These are phyloP conservation scores for Medicago lupulina DNA, from an alignment of 306 rosid genomes.

Conservation along the genomic window DNA sequence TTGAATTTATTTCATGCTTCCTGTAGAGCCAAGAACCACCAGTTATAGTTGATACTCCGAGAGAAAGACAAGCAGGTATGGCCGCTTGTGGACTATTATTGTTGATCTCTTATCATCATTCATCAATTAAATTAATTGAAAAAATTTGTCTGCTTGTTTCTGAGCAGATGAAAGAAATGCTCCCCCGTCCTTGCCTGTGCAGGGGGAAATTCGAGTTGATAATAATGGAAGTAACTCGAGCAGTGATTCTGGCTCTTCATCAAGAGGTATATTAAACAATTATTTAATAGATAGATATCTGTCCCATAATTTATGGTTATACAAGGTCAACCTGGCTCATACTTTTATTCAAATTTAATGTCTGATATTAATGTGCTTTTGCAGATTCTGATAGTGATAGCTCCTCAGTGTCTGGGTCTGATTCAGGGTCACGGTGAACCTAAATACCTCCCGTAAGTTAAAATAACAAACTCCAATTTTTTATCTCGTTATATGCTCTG, in stretches of 20 bases:
- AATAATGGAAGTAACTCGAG: conserved; percentile 88
- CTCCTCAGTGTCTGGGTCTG: too few species aligned
- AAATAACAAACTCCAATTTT: too few species aligned
- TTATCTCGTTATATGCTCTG: too few species aligned
- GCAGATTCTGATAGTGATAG: too few species aligned
- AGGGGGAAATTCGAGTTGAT: conserved; percentile 61
- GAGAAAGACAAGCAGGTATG: too few species aligned
- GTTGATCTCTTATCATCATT: neutral
- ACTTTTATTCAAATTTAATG: too few species aligned
- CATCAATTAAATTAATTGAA: conserved; percentile 25
- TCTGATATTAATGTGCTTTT: too few species aligned
- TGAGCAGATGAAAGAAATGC: conserved; percentile 61
- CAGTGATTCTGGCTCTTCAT: conserved; percentile 94
- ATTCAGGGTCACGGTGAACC: too few species aligned
- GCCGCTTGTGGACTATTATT: too few species aligned
- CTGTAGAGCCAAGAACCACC: conserved; percentile 51
- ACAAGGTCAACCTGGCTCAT: too few species aligned
- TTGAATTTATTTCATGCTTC: conserved; percentile 21
- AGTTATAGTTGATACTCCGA: conserved; percentile 45
- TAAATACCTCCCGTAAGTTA: too few species aligned
- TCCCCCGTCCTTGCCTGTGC: conserved; percentile 62
- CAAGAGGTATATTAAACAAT: conserved; percentile 72
- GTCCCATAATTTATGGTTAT: neutral
- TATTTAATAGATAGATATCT: neutral
- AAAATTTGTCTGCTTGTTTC: neutral